Evolutionary conservation across 768 basidiomycete species (phyloP).

Genomic region (Termitomyces sp.): DNA sequence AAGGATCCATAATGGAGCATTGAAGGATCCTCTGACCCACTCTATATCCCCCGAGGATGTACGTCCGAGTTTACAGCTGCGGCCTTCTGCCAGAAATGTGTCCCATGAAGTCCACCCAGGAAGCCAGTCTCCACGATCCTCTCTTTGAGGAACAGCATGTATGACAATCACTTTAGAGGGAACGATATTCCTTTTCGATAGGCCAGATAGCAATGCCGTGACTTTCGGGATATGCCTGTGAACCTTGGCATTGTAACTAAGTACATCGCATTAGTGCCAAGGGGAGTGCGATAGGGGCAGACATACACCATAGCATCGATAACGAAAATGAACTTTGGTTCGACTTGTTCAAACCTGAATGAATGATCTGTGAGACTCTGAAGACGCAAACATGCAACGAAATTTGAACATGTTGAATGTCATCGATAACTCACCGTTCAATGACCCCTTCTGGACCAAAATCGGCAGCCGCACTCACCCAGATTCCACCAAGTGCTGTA

Average conservation of each 20-base stretch:
- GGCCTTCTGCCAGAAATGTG: conserved; percentile 48
- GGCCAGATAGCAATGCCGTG: conserved; percentile 50
- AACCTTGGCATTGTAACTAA: conserved; percentile 73
- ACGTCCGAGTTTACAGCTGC: conserved; percentile 44
- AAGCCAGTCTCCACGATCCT: conserved; percentile 20
- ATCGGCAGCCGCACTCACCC: conserved; percentile 81
- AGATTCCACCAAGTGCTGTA: conserved; percentile 74
- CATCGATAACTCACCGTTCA: conserved; percentile 49
- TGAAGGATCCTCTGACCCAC: conserved; percentile 62
- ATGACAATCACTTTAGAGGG: conserved; percentile 59
- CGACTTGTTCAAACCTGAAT: conserved; percentile 76
- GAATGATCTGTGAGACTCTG: conserved; percentile 2
- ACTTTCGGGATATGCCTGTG: conserved; percentile 70
- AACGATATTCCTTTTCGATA: conserved; percentile 35
- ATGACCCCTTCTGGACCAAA: conserved; percentile 78
- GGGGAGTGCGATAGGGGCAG: conserved; percentile 1
- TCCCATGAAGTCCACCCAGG: conserved; percentile 55
- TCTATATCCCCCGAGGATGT: conserved; percentile 57
- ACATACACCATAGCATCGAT: conserved; percentile 71
- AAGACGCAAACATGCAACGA: background rate
- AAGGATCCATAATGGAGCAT: conserved; percentile 83
- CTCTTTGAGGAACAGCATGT: conserved; percentile 36
- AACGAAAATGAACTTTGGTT: conserved; percentile 69
- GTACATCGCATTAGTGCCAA: conserved; percentile 17
- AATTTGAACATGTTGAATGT: background rate